Percentiles rank a stretch among this genome's conserved stretches.
Conservation (phyloP, 202 grass and related monocot genomes). For the Elaeis oleifera region DNA sequence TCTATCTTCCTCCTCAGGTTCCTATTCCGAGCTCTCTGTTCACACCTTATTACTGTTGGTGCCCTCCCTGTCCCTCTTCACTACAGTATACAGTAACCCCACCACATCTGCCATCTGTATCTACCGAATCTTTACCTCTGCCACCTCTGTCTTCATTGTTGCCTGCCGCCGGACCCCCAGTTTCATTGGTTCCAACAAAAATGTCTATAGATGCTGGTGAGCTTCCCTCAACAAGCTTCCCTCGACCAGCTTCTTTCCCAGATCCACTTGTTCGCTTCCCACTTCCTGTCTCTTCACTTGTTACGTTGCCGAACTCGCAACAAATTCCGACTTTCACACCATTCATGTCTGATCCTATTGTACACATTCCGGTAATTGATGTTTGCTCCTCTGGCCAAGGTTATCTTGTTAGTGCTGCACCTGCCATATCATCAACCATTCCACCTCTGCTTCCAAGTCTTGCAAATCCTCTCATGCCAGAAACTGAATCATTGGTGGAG, state of each 20-base stretch:
- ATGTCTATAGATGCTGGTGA: slow-evolving; percentile 31
- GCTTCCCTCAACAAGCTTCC: slow-evolving; percentile 39
- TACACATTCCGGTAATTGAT: slow-evolving; percentile 84
- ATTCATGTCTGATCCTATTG: slow-evolving; percentile 93
- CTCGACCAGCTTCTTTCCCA: slow-evolving; percentile 38
- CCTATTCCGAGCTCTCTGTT: slow-evolving; percentile 37
- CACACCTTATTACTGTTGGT: slow-evolving; percentile 95
- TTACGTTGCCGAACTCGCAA: slow-evolving; percentile 42
- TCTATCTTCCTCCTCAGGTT: slow-evolving; percentile 34
- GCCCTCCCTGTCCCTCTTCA: slow-evolving; percentile 59
- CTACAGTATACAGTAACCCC: slow-evolving; percentile 40
- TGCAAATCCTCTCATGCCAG: slow-evolving; percentile 50
- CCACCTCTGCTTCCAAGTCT: slow-evolving; percentile 45
- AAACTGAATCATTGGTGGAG: no score
- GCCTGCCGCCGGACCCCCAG: slow-evolving; percentile 27
- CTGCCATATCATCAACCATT: slow-evolving; percentile 57
- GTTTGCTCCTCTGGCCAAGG: slow-evolving; percentile 73
- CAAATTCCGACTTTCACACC: slow-evolving; percentile 74
- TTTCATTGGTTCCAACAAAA: slow-evolving; percentile 33
- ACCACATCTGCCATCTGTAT: slow-evolving; percentile 29
- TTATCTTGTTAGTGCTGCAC: slow-evolving; percentile 83
- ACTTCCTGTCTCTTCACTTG: slow-evolving; percentile 52
- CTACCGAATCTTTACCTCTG: slow-evolving; percentile 34
- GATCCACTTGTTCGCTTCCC: slow-evolving; percentile 57
- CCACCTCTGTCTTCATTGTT: slow-evolving; percentile 44